Evolutionary conservation across 805 yeast species (phyloP).

Genomic region (Priceomyces medius): DNA sequence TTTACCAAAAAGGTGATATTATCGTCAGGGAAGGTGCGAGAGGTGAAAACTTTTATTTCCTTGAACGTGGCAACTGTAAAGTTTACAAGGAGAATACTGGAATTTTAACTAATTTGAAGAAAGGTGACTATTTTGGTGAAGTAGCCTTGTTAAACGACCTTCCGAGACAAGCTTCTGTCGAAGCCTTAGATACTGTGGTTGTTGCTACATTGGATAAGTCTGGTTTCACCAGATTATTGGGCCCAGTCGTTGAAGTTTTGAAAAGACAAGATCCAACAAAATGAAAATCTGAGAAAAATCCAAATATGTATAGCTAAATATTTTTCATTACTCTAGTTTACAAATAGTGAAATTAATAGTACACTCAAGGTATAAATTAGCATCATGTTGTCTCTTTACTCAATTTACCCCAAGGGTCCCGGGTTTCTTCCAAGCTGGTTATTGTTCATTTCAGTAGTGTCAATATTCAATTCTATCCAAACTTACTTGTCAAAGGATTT

Average conservation of each 20-base stretch:
- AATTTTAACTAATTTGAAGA: slow-evolving; percentile 54
- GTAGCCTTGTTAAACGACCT: slow-evolving; percentile 86
- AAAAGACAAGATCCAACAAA: slow-evolving; percentile 81
- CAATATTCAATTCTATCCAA: slow-evolving; percentile 86
- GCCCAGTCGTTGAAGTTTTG: slow-evolving; percentile 89
- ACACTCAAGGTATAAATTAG: background rate
- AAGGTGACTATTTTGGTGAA: slow-evolving; percentile 96
- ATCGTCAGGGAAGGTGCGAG: slow-evolving; percentile 83
- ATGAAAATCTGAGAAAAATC: background rate
- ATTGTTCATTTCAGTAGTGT: slow-evolving; percentile 71
- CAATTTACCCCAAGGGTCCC: slow-evolving; percentile 19
- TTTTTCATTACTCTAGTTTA: slow-evolving; percentile 1
- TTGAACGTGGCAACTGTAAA: slow-evolving; percentile 75
- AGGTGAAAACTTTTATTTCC: slow-evolving; percentile 46
- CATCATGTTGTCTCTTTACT: background rate
- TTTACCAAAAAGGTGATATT: slow-evolving; percentile 65
- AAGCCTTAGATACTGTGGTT: slow-evolving; percentile 69
- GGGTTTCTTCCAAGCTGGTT: slow-evolving; percentile 40
- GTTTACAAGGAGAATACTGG: slow-evolving; percentile 66
- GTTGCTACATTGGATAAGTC: slow-evolving; percentile 91
- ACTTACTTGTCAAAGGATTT: slow-evolving; percentile 71
- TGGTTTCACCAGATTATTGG: slow-evolving; percentile 90
- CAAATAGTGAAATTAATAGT: slow-evolving; percentile 1
- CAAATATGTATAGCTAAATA: slow-evolving; percentile 2
- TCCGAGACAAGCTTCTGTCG: slow-evolving; percentile 93